phyloP scores from a whole-genome alignment of 306 rosid species.

The Prunus mume region DNA sequence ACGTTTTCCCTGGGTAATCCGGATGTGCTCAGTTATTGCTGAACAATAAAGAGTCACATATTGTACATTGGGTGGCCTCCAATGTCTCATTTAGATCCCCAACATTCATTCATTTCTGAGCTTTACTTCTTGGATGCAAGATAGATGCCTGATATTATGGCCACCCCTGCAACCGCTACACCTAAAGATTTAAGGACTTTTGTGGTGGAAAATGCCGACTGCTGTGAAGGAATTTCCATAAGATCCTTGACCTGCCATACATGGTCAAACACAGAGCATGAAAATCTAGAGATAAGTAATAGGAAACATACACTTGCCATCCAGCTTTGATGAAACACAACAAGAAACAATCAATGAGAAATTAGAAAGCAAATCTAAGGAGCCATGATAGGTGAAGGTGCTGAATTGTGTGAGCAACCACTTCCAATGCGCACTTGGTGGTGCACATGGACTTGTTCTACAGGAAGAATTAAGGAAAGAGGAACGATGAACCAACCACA shows the following conservation, averaged over 20 bases:
- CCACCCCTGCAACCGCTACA: constrained; percentile 66
- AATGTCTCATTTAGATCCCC: background rate
- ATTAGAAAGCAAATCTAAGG: background rate
- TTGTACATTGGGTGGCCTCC: background rate
- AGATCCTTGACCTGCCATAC: constrained; percentile 70
- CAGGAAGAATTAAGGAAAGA: background rate
- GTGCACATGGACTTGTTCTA: background rate
- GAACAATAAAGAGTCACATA: background rate
- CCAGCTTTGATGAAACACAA: background rate
- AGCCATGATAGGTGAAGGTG: background rate
- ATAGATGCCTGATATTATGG: constrained; percentile 76
- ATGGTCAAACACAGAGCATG: background rate
- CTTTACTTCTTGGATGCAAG: constrained; percentile 57
- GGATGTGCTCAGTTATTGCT: background rate
- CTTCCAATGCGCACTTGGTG: background rate
- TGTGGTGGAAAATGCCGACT: constrained; percentile 31
- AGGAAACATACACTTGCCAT: background rate
- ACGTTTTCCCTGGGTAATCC: background rate
- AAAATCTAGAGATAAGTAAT: background rate
- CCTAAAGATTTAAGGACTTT: constrained; percentile 51
- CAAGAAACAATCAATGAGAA: constrained; percentile 2
- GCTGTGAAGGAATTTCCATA: constrained; percentile 53
- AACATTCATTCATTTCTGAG: background rate
- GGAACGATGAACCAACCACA: constrained; percentile 45
- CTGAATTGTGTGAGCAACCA: background rate